Base-by-base conservation (phyloP, 805 yeast species). In the Yamadazyma tumulicola region DNA sequence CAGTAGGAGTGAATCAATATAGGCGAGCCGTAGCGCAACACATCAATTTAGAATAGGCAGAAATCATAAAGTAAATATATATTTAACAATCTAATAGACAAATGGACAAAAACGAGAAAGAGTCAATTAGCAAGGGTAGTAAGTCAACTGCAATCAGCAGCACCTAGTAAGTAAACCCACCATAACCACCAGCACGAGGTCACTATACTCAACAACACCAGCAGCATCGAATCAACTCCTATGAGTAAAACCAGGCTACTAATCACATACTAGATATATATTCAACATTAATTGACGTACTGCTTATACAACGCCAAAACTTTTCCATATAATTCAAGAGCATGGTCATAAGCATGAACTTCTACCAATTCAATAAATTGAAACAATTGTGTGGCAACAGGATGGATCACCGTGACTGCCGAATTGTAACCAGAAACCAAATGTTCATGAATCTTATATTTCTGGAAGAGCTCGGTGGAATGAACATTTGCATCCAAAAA, bases 401-500 rank as follows among this genome's bases (percentile, higher is more conserved):
- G 70, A 36, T 50, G 42, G 29, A 55, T 58, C 48, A 53, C 46
- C 4, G 24, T 25, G 29, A 39, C 34, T 25, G 28, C 26, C 13
- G 19, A 23, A 19, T 37, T n/a, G 13, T 30, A 41, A 46, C 45
- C 53, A 15, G 18, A 26, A 31, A 43, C 48, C 19, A 63, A 20
- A 40, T 64, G 57, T 23, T 53, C 49, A 16, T 49, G 50, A 21
- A 65, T 50, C 34, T 56, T 40, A 46, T 62, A 57, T 43, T 65
- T 51, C 35, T 50, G 50, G 52, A 52, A 61, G 34, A 55, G 48
- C 19, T 51, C 57, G 43, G 61, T 60, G n/a, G 65, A 49, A 49
- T 56, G 63, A 37, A 65, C 67, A 36, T 59, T 57, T 16, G 49
- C 43, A 46, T 64, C 69, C 44, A 66, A 53, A 45, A 57, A 59